A percentile compares a stretch with the other conserved stretches of the same genome.
These are phyloP conservation scores for Protomyces inouyei DNA, from an alignment of 1,139 yeast genomes.

Conservation along the genomic window DNA sequence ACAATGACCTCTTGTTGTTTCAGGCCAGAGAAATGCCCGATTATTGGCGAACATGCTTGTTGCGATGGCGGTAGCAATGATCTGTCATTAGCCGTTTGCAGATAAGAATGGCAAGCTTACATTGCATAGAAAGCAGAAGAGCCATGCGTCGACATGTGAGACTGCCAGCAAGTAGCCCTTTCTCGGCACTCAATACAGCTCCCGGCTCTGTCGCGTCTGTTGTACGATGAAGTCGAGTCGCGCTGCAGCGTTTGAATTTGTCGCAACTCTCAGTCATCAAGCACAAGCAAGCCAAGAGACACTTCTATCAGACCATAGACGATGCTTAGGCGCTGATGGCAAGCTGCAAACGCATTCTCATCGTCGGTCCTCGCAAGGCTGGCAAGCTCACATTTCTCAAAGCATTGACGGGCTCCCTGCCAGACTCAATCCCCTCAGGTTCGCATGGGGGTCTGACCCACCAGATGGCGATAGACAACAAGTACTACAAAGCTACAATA, in stretches of 20 bases:
- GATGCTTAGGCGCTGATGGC: not conserved
- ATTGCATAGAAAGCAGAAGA: slow-evolving; percentile 20
- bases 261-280: too few species aligned
- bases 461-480: slow-evolving; percentile 9
- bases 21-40: slow-evolving; percentile 64
- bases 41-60: slow-evolving; percentile 43
- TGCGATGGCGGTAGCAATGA: slow-evolving; percentile 11
- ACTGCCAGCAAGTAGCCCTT: too few species aligned
- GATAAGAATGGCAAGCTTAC: not conserved
- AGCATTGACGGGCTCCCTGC: slow-evolving; percentile 25
- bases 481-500: slow-evolving; percentile 25
- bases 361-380: slow-evolving; percentile 15
- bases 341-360: slow-evolving; percentile 9
- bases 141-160: slow-evolving; percentile 22
- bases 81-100: not conserved
- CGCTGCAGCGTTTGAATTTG: too few species aligned
- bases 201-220: too few species aligned
- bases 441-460: slow-evolving; percentile 30
- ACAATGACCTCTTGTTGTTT: slow-evolving; percentile 59
- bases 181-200: too few species aligned
- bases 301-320: too few species aligned
- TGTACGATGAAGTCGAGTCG: too few species aligned
- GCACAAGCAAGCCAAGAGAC: too few species aligned
- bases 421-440: slow-evolving; percentile 1
- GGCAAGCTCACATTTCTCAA: slow-evolving; percentile 24